These are phyloP conservation scores for Sporobolus alterniflorus DNA, from an alignment of 202 grass and related monocot species.

Conservation along the genomic window DNA sequence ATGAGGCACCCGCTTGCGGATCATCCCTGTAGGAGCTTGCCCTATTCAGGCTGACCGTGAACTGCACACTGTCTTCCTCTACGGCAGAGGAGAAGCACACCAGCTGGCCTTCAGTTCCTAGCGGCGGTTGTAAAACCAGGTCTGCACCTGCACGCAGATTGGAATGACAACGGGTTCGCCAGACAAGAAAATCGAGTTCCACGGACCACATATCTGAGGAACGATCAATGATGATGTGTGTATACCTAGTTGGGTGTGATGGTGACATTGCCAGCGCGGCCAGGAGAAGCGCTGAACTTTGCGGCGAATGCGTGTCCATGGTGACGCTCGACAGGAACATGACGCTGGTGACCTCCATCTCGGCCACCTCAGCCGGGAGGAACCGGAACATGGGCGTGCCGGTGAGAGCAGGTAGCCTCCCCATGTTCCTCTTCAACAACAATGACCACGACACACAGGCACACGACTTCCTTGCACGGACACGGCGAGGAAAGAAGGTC, in stretches of 20 bases:
- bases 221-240: neutral
- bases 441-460: too few relatives aligned
- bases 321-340: constrained; percentile 51
- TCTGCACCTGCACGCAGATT: constrained; percentile 49
- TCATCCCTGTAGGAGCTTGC: constrained; percentile 24
- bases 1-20: too few relatives aligned
- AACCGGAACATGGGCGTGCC: constrained; percentile 53
- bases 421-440: neutral
- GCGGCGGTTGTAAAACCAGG: constrained; percentile 67
- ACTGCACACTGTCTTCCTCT: neutral
- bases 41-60: neutral
- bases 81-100: neutral
- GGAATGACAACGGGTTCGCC: neutral
- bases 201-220: neutral
- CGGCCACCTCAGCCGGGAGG: constrained; percentile 54
- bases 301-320: constrained; percentile 45
- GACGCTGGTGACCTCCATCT: constrained; percentile 63
- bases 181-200: neutral
- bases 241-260: constrained; percentile 57
- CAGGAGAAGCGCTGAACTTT: constrained; percentile 55
- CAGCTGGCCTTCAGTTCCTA: neutral
- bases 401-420: neutral
- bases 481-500: neutral
- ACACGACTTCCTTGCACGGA: neutral
- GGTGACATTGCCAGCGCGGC: constrained; percentile 43